phyloP scores from a whole-genome alignment of 23 red algal species.

The Cyanidioschyzon merolae region DNA sequence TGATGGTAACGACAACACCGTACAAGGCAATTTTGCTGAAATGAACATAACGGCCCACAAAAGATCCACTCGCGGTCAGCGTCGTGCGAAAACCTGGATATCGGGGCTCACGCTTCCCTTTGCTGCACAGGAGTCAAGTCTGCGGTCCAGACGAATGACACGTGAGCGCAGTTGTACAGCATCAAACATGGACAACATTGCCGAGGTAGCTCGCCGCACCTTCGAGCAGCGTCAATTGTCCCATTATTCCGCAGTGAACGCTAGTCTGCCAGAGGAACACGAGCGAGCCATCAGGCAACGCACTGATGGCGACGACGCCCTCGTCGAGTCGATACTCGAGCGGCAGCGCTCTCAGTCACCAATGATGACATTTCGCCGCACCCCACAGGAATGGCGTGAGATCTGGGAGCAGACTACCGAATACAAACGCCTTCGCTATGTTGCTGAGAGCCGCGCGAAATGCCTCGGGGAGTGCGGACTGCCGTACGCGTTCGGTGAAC shows the following conservation, averaged over 20 bases:
- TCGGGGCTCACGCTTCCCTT: too few relatives aligned
- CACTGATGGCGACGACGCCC: neutral
- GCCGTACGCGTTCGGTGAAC: slow-evolving; percentile 4
- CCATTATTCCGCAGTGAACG: neutral
- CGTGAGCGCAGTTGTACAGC: slow-evolving; percentile 13
- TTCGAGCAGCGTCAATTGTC: neutral
- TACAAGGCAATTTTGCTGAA: neutral
- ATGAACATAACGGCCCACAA: neutral
- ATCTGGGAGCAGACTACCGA: neutral
- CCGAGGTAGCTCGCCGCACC: neutral
- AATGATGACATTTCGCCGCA: neutral
- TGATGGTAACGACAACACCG: neutral
- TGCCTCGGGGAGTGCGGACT: neutral
- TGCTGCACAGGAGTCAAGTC: neutral
- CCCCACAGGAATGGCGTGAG: neutral
- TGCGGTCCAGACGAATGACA: neutral
- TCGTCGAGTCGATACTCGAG: neutral
- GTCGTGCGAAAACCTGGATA: too few relatives aligned
- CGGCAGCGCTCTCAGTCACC: neutral
- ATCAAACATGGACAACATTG: slow-evolving; percentile 7
- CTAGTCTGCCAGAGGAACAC: neutral
- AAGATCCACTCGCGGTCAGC: neutral
- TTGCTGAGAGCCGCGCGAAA: slow-evolving; percentile 6
- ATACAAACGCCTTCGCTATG: neutral
- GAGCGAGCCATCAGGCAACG: neutral